Conservation (phyloP, 768 basidiomycete genomes). For the Russula vinacea region DNA sequence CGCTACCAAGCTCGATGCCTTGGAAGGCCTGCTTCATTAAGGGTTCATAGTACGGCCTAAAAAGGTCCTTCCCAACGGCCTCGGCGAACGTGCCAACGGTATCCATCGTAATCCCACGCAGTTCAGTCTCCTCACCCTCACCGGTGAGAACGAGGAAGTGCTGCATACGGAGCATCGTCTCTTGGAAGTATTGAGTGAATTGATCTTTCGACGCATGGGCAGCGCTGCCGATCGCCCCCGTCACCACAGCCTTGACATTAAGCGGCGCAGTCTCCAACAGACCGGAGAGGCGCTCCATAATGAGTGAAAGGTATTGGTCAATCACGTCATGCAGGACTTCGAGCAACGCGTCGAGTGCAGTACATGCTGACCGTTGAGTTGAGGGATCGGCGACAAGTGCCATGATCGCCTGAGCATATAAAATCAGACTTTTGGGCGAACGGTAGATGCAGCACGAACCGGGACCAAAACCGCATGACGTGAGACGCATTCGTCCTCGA, state of each 20-base stretch:
- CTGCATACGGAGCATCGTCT: constrained; percentile 83
- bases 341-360: constrained; percentile 92
- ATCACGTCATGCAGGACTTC: constrained; percentile 92
- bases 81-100: constrained; percentile 98
- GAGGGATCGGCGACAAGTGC: constrained; percentile 79
- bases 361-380: constrained; percentile 92
- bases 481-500: constrained; percentile 86
- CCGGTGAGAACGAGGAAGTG: constrained; percentile 82
- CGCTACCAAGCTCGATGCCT: constrained; percentile 81
- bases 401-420: constrained; percentile 69
- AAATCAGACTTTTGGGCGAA: constrained; percentile 1
- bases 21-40: constrained; percentile 95
- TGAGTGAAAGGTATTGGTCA: constrained; percentile 83
- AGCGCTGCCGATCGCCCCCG: constrained; percentile 96
- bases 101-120: constrained; percentile 97
- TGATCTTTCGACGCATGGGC: constrained; percentile 91
- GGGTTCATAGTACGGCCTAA: constrained; percentile 93
- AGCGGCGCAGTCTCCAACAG: constrained; percentile 86
- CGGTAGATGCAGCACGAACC: constrained; percentile 43
- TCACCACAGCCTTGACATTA: constrained; percentile 88
- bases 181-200: constrained; percentile 92
- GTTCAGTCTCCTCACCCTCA: constrained; percentile 89
- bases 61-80: constrained; percentile 89
- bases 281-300: constrained; percentile 90
- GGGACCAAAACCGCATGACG: constrained; percentile 85